Evolutionary conservation across 2,329 filamentous ascomycete genomes (phyloP).

Genomic region (Hymenoscyphus occultus): DNA sequence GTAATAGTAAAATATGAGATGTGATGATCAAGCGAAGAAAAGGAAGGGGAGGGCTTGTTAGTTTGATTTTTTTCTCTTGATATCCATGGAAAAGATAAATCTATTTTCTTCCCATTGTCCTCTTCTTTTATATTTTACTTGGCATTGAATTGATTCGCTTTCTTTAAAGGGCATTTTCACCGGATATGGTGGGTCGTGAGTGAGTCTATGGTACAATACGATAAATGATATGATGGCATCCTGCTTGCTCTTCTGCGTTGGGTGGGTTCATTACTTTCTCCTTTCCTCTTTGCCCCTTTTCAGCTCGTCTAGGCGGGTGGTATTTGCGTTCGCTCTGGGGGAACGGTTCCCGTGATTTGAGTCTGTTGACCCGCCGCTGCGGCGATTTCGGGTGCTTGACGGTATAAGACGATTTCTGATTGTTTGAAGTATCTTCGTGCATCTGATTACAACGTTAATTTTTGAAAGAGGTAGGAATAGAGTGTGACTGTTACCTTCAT

Average conservation of each 20-base stretch:
- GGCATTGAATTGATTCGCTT: constrained; percentile 9
- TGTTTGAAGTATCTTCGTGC: constrained; percentile 98
- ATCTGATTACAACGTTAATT: constrained; percentile 52
- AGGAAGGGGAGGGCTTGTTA: background rate
- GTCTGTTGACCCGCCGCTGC: constrained; percentile 36
- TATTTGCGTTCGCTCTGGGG: constrained; percentile 31
- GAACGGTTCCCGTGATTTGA: constrained; percentile 35
- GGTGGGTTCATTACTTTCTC: constrained; percentile 13
- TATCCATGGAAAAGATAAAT: constrained; percentile 9
- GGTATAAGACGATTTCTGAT: constrained; percentile 94
- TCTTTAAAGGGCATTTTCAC: background rate
- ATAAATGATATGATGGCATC: constrained; percentile 13
- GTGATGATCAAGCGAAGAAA: constrained; percentile 3
- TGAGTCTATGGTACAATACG: constrained; percentile 29
- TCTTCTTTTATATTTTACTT: constrained; percentile 10
- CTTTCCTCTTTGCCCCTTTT: background rate
- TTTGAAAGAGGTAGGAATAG: constrained; percentile 6
- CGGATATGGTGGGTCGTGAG: background rate
- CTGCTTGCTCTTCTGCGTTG: constrained; percentile 8
- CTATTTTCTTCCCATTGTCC: background rate
- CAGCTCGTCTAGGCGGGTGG: constrained; percentile 16
- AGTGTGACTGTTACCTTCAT: constrained; percentile 63
- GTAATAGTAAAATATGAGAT: constrained; percentile 1
- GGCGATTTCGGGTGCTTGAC: constrained; percentile 66
- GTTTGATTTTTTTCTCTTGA: background rate